Conservation (phyloP, 768 basidiomycete genomes). For the Tricholoma hemisulphureum region DNA sequence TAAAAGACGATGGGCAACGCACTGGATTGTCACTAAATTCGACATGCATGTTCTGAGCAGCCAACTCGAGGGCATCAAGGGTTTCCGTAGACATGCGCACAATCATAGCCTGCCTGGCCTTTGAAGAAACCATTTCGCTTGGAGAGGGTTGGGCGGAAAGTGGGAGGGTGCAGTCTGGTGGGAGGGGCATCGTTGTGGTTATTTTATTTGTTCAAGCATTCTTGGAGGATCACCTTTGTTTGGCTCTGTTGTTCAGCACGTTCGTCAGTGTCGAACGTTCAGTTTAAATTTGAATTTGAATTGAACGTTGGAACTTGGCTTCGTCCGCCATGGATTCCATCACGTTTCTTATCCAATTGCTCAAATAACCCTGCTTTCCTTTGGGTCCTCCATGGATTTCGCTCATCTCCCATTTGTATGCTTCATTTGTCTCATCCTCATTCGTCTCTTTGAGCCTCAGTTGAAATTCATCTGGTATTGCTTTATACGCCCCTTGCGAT, state of each 20-base stretch:
- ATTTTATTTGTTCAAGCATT: not conserved
- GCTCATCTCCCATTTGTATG: constrained; percentile 1
- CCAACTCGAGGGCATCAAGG: constrained; percentile 59
- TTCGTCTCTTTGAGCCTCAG: constrained; percentile 34
- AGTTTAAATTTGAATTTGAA: too few species aligned
- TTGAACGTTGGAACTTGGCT: too few species aligned
- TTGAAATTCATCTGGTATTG: constrained; percentile 51
- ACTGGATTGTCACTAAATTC: constrained; percentile 64
- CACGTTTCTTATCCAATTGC: too few species aligned
- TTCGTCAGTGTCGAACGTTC: not conserved
- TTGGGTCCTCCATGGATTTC: constrained; percentile 5
- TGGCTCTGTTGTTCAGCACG: not conserved
- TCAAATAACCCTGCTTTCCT: too few species aligned
- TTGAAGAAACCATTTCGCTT: constrained; percentile 54
- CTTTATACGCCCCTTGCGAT: constrained; percentile 43
- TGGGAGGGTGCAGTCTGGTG: constrained; percentile 49
- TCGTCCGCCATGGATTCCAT: too few species aligned
- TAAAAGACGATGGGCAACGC: constrained; percentile 21
- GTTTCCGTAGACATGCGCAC: constrained; percentile 74
- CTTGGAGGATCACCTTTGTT: not conserved
- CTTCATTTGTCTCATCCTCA: constrained; percentile 9
- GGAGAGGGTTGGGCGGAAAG: constrained; percentile 58
- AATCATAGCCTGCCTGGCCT: constrained; percentile 72
- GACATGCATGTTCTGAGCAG: constrained; percentile 50
- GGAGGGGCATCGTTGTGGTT: constrained; percentile 60